Evolutionary conservation across 225 moss, liverwort and hornwort species (phyloP), one percentile per base, ranked within the genome.

Genomic region (Bryoerythrophyllum caledonicum): DNA sequence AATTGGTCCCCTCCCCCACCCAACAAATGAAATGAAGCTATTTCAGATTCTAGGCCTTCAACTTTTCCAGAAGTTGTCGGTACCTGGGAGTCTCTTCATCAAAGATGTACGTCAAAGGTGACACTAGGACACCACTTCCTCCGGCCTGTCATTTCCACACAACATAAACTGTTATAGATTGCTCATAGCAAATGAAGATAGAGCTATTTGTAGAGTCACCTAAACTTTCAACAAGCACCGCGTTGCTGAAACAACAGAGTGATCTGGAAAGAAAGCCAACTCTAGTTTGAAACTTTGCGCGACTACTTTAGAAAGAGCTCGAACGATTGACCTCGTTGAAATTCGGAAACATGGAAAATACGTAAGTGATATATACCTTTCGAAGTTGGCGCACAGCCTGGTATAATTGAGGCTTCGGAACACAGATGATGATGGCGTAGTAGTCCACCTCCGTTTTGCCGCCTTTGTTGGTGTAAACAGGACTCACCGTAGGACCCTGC

Each of bases 61-160:
- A 74, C 77, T 55, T 64, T 4, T 90, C 84, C 70, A 95, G 35
- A 63, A 99, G 82, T 72, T 83, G 76, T 66, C 89, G 85, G 82
- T 95, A 99, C 78, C 99, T 86, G 21, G 90, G 89, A 43, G 99
- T 95, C 73, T 99, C 99, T 80, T 99, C 99, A 60, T 99, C 95
- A 69, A 99, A 99, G 80, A 99, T 95, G 60, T 99, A 99, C 26
- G 91, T 99, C 76, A 99, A 81, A 30, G 99, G 99, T 40, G 99
- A 91, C 63, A 99, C 93, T 76, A 99, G 72, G 12, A 99, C 99
- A 64, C 95, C 99, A 83, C 99, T 99, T 37, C 99, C 99, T 74
- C 99, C 99, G 5, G 44, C 91, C 93, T 93, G 87, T 7, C 55
- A 46, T 17, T 19, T 17, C 38, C 52, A 65, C 73, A 76, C 28